Base-by-base conservation (phyloP, 176 grass and related monocot genomes). In the Eremochloa ophiuroides region DNA sequence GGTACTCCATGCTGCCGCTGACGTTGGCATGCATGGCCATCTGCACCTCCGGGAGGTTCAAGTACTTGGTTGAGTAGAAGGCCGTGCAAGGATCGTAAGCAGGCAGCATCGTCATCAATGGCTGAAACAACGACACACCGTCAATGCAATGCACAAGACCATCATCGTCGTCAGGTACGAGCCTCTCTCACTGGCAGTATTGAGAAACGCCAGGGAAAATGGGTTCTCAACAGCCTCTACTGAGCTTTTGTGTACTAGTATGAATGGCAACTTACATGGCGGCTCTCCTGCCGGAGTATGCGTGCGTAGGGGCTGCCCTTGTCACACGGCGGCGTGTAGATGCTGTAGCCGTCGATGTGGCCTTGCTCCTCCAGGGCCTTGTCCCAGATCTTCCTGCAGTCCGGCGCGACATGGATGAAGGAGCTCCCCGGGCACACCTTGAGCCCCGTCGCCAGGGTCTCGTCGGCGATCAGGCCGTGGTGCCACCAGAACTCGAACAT, bases 401-500 rank as follows among this genome's bases (percentile, higher is more conserved):
- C 48, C 5, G 27, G 18, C 20, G 48, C 18, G 8, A 17, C 3
- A 3, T 79, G 22, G 25, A 31, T 50, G 6, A 79, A 18, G 40
- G 75, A 73, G 39, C 27, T 74, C 26, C 79, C 39, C 40, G 26
- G 75, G 74, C 66, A 85, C 31, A 66, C 38, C 53, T 66, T 35
- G n/a, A 74, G 67, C 41, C 22, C 2, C 1, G 8, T 23, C 5
- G 46, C 28, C 17, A 42, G 67, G 17, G 66, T 72, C 17, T 37
- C 34, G 30, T 83, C 81, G 22, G 81, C 17, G 48, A 75, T 83
- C 6, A 75, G 47, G 27, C 81, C 81, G 10, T 83, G 81, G 28
- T 73, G 40, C 81, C 81, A 83, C 80, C 67, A 82, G 42, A 46
- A 82, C 64, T 73, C 80, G 60, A 82, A 58, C 12, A 38, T 86